Base-by-base conservation (phyloP, 1,284 basidiomycete genomes). In the Fomitopsis schrenkii region DNA sequence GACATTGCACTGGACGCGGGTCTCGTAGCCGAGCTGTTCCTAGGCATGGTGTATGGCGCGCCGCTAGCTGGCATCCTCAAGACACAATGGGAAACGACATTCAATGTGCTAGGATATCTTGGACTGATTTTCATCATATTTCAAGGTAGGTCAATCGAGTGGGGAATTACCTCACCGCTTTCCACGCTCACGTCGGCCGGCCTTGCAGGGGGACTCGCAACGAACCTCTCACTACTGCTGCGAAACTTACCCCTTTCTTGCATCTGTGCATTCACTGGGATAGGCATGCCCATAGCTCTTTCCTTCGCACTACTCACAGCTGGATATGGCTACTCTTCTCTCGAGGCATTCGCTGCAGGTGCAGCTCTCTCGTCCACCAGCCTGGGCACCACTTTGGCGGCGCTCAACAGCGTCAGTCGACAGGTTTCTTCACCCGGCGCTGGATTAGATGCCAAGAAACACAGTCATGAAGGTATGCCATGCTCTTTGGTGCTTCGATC, bases 81-180 rank as follows among this genome's bases (percentile, higher is more conserved):
- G 0, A 10, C 60, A 0, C 67, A 70, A 7, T 80, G 79, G 76
- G 71, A 82, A 63, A 66, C 74, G 9, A 74, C 80, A 0, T 75
- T 83, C 58, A 74, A 79, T 6, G 70, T 72, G 0, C 50, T 84
- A 7, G 83, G 82, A 0, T 84, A 84, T 65, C 62, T 84, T 1
- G 83, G 83, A 1, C 70, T 85, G 15, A 71, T 84, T n/a, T 69
- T 83, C 6, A 74, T 85, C 50, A 79, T 85, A 3, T 81, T 83
- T 61, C 77, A 83, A 73, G 82, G 82, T 75, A 57, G 63, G 70
- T 33, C 60, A 59, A 26, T 30, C n/a, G 22, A 33, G 30, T 33
- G 36, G 22, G n/a, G 15, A 9, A 35, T 10, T 33, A 3, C 53
- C 2, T n/a, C 15, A 19, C 14, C 3, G 35, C 19, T 46, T n/a